These are phyloP conservation scores for Phialocephala sp. DNA, from an alignment of 2,329 filamentous ascomycete genomes.

Conservation along the genomic window DNA sequence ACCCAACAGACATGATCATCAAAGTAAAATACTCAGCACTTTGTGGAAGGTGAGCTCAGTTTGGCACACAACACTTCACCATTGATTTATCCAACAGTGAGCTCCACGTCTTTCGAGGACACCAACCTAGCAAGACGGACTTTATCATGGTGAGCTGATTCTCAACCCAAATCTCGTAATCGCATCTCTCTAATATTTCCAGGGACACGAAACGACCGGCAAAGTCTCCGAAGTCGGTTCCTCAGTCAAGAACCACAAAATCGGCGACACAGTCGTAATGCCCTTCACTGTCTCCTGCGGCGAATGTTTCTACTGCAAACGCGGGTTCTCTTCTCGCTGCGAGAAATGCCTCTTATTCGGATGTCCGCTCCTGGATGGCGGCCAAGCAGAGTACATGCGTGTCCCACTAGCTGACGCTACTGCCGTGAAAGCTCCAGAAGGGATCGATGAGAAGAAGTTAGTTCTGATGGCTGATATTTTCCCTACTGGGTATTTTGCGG, in stretches of 20 bases:
- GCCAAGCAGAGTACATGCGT: constrained; percentile 82
- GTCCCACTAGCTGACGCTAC: constrained; percentile 83
- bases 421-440: constrained; percentile 73
- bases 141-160: constrained; percentile 54
- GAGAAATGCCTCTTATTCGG: constrained; percentile 74
- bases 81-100: constrained; percentile 58
- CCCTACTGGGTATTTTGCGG: constrained; percentile 85
- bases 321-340: constrained; percentile 80
- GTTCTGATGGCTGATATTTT: constrained; percentile 95
- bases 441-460: constrained; percentile 75
- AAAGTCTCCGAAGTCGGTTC: constrained; percentile 71
- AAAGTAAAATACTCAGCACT: constrained; percentile 84
- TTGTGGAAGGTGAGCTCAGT: constrained; percentile 75
- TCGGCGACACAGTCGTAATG: constrained; percentile 80
- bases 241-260: constrained; percentile 69
- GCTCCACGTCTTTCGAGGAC: constrained; percentile 84
- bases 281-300: constrained; percentile 81
- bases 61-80: background rate
- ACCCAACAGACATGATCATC: constrained; percentile 78
- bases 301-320: constrained; percentile 85
- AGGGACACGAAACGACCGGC: constrained; percentile 88
- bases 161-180: background rate
- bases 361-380: constrained; percentile 71
- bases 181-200: background rate
- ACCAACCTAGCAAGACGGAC: constrained; percentile 70